phyloP scores from a whole-genome alignment of 768 basidiomycete genomes.

The Leccinum imitatum region DNA sequence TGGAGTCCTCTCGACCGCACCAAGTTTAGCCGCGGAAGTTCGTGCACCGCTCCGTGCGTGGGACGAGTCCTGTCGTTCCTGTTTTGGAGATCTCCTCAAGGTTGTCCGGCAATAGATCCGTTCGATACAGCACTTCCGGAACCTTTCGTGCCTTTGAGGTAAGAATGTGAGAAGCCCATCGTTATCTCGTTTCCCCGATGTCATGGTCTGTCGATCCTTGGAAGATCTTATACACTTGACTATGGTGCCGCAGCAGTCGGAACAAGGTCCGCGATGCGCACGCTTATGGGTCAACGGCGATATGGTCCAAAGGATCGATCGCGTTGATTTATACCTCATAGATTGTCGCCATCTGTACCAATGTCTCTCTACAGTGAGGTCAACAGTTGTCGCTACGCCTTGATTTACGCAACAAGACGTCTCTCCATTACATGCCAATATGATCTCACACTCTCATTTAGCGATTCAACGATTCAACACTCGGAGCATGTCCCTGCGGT shows the following conservation, averaged over 20 bases:
- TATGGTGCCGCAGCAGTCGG: constrained; percentile 1
- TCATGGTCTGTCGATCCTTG: constrained; percentile 11
- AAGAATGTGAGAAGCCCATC: not conserved
- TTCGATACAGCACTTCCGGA: constrained; percentile 6
- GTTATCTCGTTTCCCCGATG: constrained; percentile 1
- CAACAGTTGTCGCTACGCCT: not conserved
- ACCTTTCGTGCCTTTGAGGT: not conserved
- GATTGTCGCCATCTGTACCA: not conserved
- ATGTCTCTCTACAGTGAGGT: not conserved
- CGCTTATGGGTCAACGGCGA: not conserved
- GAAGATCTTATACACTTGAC: constrained; percentile 1
- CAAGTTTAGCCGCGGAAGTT: constrained; percentile 1
- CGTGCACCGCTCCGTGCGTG: constrained; percentile 10
- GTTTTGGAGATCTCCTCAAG: constrained; percentile 2
- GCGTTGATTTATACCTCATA: not conserved
- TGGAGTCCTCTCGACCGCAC: not conserved
- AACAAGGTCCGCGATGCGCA: not conserved
- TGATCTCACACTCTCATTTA: not conserved
- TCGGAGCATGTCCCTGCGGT: not conserved
- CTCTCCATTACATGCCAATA: not conserved
- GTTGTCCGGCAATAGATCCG: constrained; percentile 1
- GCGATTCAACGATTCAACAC: not conserved
- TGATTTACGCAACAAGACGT: not conserved
- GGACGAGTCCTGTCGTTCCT: constrained; percentile 6
- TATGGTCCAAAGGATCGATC: constrained; percentile 7